Base-by-base conservation (phyloP, 371 early-diverging fungal genomes). In the Blastocladiella emersonii region DNA sequence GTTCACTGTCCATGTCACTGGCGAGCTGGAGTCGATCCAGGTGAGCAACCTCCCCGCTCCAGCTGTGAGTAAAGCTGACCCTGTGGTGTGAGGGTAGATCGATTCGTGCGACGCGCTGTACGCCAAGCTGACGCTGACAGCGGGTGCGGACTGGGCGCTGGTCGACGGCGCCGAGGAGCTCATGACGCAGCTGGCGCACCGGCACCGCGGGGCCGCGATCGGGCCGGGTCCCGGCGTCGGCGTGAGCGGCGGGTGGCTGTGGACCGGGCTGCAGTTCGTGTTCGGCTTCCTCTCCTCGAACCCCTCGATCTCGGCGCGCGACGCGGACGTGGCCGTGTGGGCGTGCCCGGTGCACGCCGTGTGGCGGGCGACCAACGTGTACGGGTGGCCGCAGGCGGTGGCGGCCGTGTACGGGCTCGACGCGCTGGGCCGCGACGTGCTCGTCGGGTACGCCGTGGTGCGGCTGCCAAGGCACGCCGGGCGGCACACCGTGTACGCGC, bases 311-410 rank as follows among this genome's bases (percentile, higher is more conserved):
- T 67, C 63, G 32, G 65, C 65, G 35, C 63, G 57, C 7, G 23
- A 44, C 35, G 34, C 72, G 36, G 66, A 64, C 25, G 61, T 70
- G 6, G 77, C 74, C 57, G 76, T 78, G 23, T 81, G 78, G 78
- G 78, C 77, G 63, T 81, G 78, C 64, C 80, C 82, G 2, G 23
- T 80, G 17, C 76, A 78, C 30, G n/a, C 76, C 25, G 65, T 71
- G 34, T 78, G 75, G 68, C 78, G 76, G 63, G 68, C 76, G 0
- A 77, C 78, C 1, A 80, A 81, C 57, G 67, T 71, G 4, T 80
- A 64, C 62, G 79, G 80, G 13, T 81, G 82, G 82, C 82, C 82
- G 37, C 76, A 76, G 56, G 34, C 78, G 13, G 68, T 81, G 15
- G 64, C 80, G 17, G 66, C 66, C 57, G 79, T 81, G 34, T 80